Base-by-base conservation (phyloP, 169 alveolate genomes). In the Plasmodium gonderi region DNA sequence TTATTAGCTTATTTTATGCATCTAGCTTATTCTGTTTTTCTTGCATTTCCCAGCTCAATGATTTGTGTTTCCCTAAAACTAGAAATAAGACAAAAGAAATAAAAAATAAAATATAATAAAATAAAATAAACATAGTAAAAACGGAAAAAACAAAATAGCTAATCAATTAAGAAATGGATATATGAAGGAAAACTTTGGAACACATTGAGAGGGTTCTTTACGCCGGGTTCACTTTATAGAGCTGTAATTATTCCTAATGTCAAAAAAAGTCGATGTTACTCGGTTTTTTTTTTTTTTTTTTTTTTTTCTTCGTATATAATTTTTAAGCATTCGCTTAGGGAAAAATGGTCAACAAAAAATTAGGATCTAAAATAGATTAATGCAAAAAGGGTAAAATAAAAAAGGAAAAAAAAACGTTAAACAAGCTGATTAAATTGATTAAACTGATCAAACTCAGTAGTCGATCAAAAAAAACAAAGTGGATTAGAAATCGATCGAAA, bases 201-300 rank as follows among this genome's bases (percentile, higher is more conserved):
- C 65, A 14, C 68, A 38, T 17, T 40, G 42, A 38, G 38, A 36
- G 51, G 29, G 31, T 23, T 75, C 51, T 40, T 31, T 23, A 75
- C 26, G 7, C n/a, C 33, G n/a, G 64, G 14, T 20, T 31, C 12
- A 23, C 23, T 6, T 11, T 23, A 36, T n/a, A 8, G 67, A 12
- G 51, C 42, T n/a, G 29, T 12, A 75, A 75, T 77, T 23, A 33
- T 11, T 20, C 42, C 23, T 38, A 77, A 60, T 77, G 14, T 38
- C 12, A 1, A 14, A 40, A 17, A 33, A 77, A 38, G 74, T 33
- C 87, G 31, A 77, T 47, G 87, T 77, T 29, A 77, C 38, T n/a
- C 65, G 1, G 33, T 44, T 38, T 45, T 77, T 77, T 76, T 76
- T 76, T 45, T 77, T 77, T 76, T 45, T 77, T 77, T 45, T 77